Percentiles rank a stretch among this genome's conserved stretches.
phyloP scores from a whole-genome alignment of 495 filamentous ascomycete genomes.

The Penicillium lividum region DNA sequence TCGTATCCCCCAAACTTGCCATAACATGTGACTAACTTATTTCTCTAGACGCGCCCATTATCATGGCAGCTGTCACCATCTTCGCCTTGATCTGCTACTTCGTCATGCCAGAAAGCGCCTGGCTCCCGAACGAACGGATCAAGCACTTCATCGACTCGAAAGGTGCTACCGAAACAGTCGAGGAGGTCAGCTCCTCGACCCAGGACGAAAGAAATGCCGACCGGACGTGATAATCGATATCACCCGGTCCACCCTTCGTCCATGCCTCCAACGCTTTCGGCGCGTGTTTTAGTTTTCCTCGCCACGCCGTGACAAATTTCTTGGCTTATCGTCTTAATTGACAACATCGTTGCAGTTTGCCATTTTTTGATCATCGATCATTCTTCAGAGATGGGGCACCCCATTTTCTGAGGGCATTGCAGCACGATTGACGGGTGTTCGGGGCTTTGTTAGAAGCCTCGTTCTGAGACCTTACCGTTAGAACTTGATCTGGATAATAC shows the following conservation, averaged over 20 bases:
- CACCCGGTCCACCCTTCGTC: background rate
- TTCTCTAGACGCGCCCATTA: slow-evolving; percentile 47
- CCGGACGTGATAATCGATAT: background rate
- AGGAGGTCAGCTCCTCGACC: slow-evolving; percentile 21
- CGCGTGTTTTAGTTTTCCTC: background rate
- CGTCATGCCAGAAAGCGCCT: slow-evolving; percentile 49
- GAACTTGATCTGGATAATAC: slow-evolving; percentile 58
- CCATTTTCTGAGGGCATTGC: background rate
- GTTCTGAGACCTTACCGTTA: slow-evolving; percentile 54
- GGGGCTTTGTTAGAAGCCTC: slow-evolving; percentile 31
- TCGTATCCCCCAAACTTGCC: slow-evolving; percentile 8
- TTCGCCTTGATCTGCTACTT: slow-evolving; percentile 49
- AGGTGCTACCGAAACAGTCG: slow-evolving; percentile 34
- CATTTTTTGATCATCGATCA: background rate
- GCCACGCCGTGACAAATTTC: background rate
- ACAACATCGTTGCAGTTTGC: slow-evolving; percentile 1
- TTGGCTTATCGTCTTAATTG: slow-evolving; percentile 1
- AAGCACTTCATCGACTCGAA: slow-evolving; percentile 49
- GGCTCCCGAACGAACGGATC: slow-evolving; percentile 46
- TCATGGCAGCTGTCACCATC: slow-evolving; percentile 52
- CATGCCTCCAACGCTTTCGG: background rate
- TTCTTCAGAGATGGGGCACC: slow-evolving; percentile 1
- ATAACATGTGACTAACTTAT: slow-evolving; percentile 5
- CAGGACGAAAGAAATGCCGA: slow-evolving; percentile 10
- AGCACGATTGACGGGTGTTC: slow-evolving; percentile 43